Conservation (phyloP, 352 stramenopile genomes). For the Phytophthora aleatoria region DNA sequence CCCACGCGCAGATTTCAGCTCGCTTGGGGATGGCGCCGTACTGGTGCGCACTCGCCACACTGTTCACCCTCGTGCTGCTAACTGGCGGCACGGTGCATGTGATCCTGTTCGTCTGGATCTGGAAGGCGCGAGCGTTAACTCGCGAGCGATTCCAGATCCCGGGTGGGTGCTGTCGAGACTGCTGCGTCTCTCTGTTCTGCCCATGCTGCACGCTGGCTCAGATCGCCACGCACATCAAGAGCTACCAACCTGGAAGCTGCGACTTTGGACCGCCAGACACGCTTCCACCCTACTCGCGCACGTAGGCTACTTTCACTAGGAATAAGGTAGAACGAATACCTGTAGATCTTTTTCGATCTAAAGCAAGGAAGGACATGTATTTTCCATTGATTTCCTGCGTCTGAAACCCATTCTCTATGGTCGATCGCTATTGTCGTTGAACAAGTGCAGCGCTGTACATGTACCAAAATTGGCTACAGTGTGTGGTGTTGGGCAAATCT, state of each 20-base stretch:
- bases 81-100: slow-evolving; percentile 30
- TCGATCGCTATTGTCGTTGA: background rate
- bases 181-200: slow-evolving; percentile 39
- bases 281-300: slow-evolving; percentile 30
- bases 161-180: slow-evolving; percentile 30
- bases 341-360: background rate
- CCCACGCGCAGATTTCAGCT: slow-evolving; percentile 42
- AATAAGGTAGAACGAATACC: slow-evolving; percentile 1
- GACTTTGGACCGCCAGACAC: slow-evolving; percentile 42
- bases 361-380: background rate
- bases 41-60: slow-evolving; percentile 25
- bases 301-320: background rate
- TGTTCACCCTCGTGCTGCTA: slow-evolving; percentile 31
- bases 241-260: slow-evolving; percentile 54
- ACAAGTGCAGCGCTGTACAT: too few species aligned
- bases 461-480: background rate
- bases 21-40: slow-evolving; percentile 40
- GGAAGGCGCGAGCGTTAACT: slow-evolving; percentile 24
- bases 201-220: slow-evolving; percentile 50
- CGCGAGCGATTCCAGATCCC: slow-evolving; percentile 36
- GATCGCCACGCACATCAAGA: slow-evolving; percentile 63
- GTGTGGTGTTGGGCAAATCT: slow-evolving; percentile 12
- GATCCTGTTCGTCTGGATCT: slow-evolving; percentile 41
- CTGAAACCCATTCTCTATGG: background rate
- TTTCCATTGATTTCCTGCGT: background rate